Evolutionary conservation across 1,284 basidiomycete species (phyloP), one percentile per base, ranked within the genome.

Genomic region (Phaffia rhodozyma): DNA sequence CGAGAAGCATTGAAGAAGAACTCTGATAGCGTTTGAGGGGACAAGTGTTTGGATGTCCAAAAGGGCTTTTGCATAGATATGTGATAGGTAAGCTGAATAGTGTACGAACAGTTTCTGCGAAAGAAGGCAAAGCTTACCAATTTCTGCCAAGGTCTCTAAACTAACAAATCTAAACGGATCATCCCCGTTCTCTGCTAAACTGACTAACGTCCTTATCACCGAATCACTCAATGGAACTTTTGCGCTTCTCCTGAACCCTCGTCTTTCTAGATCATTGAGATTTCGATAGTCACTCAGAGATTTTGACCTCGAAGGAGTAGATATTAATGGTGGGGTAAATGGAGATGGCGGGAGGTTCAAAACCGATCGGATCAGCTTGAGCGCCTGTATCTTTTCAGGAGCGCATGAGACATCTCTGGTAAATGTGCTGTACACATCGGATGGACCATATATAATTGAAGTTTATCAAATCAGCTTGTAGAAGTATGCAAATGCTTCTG

Each of bases 381-480:
- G 84, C n/a, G 84, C 91, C 73, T 97, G 92, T 72, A 97, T 90
- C 71, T 92, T 89, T 77, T 98, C 94, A 2, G 86, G 79, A 1
- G 86, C 82, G 69, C 86, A 80, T 70, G 91, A 88, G 71, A 84
- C 85, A 72, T 97, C 93, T 21, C 91, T 84, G 1, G 86, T 83
- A 32, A 97, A 79, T 0, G 91, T 85, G 66, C 91, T 92, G 64
- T 11, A 65, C 18, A 32, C 18, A 51, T 60, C 65, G 66, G 59
- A 34, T 23, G 54, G 32, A 30, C 61, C 38, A 53, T 32, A 13
- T 20, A n/a, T 32, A 50, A 25, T 47, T 21, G 25, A 58, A 18
- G n/a, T 7, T 7, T 43, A 2, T 43, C 38, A 43, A 11, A 34
- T 16, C 13, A 43, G 38, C 16, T 16, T 43, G 16, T 16, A 43